phyloP scores from a whole-genome alignment of 2,329 filamentous ascomycete genomes.

The Pestalotiopsis sp. region DNA sequence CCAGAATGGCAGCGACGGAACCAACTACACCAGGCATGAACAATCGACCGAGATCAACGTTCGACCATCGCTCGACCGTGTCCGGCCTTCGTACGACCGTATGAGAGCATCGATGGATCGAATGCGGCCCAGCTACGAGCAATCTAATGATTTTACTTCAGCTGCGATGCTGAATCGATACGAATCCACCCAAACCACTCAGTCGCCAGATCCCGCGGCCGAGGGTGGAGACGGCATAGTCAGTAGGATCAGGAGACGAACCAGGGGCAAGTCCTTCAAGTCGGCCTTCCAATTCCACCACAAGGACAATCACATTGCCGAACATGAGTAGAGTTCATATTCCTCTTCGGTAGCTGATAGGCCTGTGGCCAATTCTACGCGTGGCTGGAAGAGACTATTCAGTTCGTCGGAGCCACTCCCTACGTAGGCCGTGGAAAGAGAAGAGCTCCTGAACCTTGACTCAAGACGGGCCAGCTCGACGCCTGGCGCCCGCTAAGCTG shows the following conservation, averaged over 20 bases:
- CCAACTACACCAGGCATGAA: conserved; percentile 77
- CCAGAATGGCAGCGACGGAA: conserved; percentile 92
- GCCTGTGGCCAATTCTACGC: background rate
- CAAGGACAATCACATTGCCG: conserved; percentile 29
- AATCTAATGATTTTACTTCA: conserved; percentile 87
- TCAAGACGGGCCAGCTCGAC: background rate
- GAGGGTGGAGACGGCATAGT: conserved; percentile 28
- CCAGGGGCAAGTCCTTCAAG: conserved; percentile 37
- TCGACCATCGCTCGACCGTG: conserved; percentile 66
- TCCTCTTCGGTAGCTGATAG: conserved; percentile 4
- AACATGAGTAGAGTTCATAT: conserved; percentile 26
- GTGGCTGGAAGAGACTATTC: background rate
- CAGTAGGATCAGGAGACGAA: conserved; percentile 33
- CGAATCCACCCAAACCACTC: conserved; percentile 68
- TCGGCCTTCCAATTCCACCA: conserved; percentile 31
- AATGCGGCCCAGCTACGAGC: conserved; percentile 81
- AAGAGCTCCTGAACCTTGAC: background rate
- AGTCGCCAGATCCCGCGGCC: background rate
- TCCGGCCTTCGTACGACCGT: conserved; percentile 85
- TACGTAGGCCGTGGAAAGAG: background rate
- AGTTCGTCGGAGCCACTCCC: background rate
- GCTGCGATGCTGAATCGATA: conserved; percentile 83
- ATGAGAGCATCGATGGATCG: conserved; percentile 87
- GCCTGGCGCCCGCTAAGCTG: background rate
- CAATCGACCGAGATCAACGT: conserved; percentile 58